Evolutionary conservation across 2,329 filamentous ascomycete genomes (phyloP).

Genomic region (Cladosporium sp.): DNA sequence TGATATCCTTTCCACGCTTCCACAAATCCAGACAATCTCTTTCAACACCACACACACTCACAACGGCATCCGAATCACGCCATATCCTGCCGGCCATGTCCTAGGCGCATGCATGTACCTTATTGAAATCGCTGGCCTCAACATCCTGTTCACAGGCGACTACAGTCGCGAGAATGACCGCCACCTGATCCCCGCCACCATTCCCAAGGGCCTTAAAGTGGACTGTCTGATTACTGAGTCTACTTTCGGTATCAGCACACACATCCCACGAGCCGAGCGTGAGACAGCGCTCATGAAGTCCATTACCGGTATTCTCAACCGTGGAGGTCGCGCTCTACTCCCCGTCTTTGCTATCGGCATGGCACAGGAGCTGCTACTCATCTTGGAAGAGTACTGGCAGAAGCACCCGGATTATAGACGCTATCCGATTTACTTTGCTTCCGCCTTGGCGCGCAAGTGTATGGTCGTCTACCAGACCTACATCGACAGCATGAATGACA

Average conservation of each 20-base stretch:
- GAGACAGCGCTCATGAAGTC: conserved; percentile 94
- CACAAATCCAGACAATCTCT: conserved; percentile 93
- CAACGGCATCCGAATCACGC: conserved; percentile 92
- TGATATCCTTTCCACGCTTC: conserved; percentile 89
- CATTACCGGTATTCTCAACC: conserved; percentile 84
- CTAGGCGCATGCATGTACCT: conserved; percentile 97
- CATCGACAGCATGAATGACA: conserved; percentile 97
- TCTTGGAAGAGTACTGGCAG: conserved; percentile 94
- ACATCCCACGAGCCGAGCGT: conserved; percentile 83
- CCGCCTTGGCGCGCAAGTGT: conserved; percentile 89
- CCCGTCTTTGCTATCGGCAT: conserved; percentile 92
- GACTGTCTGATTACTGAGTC: conserved; percentile 97
- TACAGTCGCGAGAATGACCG: conserved; percentile 95
- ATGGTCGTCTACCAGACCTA: conserved; percentile 99
- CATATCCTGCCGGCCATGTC: conserved; percentile 96
- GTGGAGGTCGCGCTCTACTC: conserved; percentile 87
- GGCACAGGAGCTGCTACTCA: conserved; percentile 89
- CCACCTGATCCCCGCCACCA: conserved; percentile 88
- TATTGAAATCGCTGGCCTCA: conserved; percentile 93
- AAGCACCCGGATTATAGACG: conserved; percentile 85
- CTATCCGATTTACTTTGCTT: conserved; percentile 95
- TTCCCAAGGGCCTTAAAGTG: conserved; percentile 83
- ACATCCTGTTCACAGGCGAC: conserved; percentile 95
- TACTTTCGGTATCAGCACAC: conserved; percentile 92
- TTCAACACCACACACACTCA: conserved; percentile 98